phyloP scores from a whole-genome alignment of 2,329 filamentous ascomycete genomes.

The Diaporthe caulivora region DNA sequence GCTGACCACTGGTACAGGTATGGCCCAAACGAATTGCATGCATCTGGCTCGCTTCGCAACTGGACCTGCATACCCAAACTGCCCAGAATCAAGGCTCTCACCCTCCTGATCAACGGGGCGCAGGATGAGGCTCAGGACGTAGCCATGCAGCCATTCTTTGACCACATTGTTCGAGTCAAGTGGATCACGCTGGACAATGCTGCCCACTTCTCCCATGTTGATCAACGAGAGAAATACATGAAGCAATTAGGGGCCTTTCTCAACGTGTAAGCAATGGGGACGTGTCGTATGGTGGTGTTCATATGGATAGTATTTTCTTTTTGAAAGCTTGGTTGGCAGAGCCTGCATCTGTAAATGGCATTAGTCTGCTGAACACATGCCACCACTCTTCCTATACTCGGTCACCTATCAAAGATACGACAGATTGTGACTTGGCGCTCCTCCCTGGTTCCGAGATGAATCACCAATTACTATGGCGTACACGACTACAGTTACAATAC shows the following conservation, averaged over 20 bases:
- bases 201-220: conserved; percentile 51
- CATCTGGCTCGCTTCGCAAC: conserved; percentile 44
- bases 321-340: neutral
- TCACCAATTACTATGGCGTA: neutral
- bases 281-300: too few relatives aligned
- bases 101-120: conserved; percentile 51
- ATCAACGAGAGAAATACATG: conserved; percentile 48
- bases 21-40: conserved; percentile 31
- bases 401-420: too few relatives aligned
- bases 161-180: conserved; percentile 50
- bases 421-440: neutral
- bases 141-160: conserved; percentile 50
- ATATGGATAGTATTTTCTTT: neutral
- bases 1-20: conserved; percentile 27
- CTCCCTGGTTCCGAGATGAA: neutral
- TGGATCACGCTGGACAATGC: conserved; percentile 53
- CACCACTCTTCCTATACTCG: too few relatives aligned
- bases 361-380: neutral
- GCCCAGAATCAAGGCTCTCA: conserved; percentile 48
- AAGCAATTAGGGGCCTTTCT: conserved; percentile 43
- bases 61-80: conserved; percentile 45
- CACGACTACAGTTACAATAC: too few relatives aligned
- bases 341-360: too few relatives aligned
- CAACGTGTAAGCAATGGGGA: neutral
- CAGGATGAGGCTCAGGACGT: conserved; percentile 52